Conservation (phyloP, 2,329 filamentous ascomycete species). For the Colletotrichum sp. region DNA sequence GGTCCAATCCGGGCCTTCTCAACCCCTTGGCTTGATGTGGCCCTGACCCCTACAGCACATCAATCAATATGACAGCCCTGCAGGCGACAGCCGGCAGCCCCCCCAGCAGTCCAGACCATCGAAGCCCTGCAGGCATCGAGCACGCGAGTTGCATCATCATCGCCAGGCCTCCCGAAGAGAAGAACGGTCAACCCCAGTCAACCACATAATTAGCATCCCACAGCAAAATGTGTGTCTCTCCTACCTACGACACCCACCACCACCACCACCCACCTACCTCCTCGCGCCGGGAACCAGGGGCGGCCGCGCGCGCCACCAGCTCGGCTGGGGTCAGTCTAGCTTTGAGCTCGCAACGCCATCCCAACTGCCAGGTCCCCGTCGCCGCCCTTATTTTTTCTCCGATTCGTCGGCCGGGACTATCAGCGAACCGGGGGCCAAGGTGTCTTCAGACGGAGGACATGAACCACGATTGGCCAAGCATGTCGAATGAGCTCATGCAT, state of each 20-base stretch:
- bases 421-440: not conserved
- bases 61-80: not conserved
- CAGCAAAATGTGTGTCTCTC: not conserved
- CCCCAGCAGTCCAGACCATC: not conserved
- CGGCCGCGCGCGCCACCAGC: conserved; percentile 3
- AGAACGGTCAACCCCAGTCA: not conserved
- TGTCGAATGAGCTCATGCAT: conserved; percentile 15
- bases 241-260: not conserved
- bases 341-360: conserved; percentile 19
- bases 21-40: not conserved
- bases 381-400: not conserved
- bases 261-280: not conserved
- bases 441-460: not conserved
- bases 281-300: not conserved
- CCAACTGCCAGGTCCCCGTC: conserved; percentile 2
- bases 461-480: not conserved
- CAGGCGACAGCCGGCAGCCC: not conserved
- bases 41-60: not conserved
- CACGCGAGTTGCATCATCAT: conserved; percentile 14
- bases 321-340: conserved; percentile 12
- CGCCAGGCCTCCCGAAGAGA: conserved; percentile 9
- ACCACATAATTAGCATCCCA: not conserved
- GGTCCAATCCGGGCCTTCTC: not conserved
- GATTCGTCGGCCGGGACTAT: conserved; percentile 11
- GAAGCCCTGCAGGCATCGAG: not conserved